Base-by-base conservation (phyloP, 2,329 filamentous ascomycete genomes). In the Colletotrichum noveboracense region DNA sequence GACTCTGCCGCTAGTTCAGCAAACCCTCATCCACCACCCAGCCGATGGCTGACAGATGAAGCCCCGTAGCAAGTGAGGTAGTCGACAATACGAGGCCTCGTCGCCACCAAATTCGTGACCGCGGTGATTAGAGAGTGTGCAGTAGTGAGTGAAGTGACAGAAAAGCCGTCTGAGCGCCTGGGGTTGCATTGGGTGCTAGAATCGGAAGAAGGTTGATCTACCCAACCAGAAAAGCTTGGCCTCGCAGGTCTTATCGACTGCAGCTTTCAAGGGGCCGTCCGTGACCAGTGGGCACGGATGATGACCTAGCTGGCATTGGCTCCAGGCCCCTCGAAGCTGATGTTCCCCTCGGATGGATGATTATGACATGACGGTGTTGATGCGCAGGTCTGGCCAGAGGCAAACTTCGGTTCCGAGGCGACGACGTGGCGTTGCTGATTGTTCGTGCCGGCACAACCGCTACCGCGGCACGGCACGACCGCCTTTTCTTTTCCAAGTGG, bases 151-250 rank as follows among this genome's bases (percentile, higher is more conserved):
- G 14, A n/a, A 18, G n/a, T 58, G 43, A 43, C 26, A 28, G 38
- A n/a, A 61, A n/a, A 13, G 6, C 7, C 13, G 43, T 36, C 64
- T 34, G 70, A 76, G 70, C 65, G 43, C 48, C 18, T 18, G 56
- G 58, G 32, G 62, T 68, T 36, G 68, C 70, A 52, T 56, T 43
- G 34, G 16, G 18, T 55, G 68, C 62, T 28, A 24, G 69, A 71
- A 48, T 34, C 56, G 56, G 64, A 65, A 64, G 43, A 73, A 62
- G 64, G 24, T 38, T 68, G 64, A 65, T 68, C 56, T 68, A n/a
- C 38, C 21, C 38, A 64, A 32, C 56, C 64, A 62, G 38, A 24
- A 75, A 75, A 75, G 56, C 73, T 73, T 73, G 70, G 64, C 69
- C 52, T 30, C 21, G 18, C 21, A 34, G 34, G 28, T 30, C n/a